Percentiles rank a stretch among this genome's conserved stretches.
phyloP scores from a whole-genome alignment of 2,329 filamentous ascomycete species.

The Cytospora leucostoma region DNA sequence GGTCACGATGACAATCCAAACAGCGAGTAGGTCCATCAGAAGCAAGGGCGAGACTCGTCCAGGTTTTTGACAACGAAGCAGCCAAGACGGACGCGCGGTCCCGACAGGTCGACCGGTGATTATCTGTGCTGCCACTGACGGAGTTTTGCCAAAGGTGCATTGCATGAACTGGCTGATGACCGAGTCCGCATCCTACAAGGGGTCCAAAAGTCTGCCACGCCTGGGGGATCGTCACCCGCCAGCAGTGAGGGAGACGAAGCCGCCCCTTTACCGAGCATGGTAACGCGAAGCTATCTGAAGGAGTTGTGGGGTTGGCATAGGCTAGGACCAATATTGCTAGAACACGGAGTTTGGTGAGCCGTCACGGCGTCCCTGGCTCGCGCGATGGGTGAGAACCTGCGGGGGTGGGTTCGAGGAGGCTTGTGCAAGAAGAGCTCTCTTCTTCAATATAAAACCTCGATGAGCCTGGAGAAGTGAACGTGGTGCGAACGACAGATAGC shows the following conservation, averaged over 20 bases:
- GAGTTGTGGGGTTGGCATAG: background rate
- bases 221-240: background rate
- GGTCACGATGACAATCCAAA: slow-evolving; percentile 12
- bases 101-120: slow-evolving; percentile 10
- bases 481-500: background rate
- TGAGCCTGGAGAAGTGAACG: background rate
- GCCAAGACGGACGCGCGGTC: background rate
- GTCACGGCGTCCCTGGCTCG: slow-evolving; percentile 8
- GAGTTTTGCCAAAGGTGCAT: slow-evolving; percentile 21
- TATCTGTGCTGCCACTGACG: background rate
- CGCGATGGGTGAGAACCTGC: slow-evolving; percentile 1
- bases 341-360: background rate
- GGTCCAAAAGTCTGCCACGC: background rate
- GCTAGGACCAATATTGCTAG: background rate
- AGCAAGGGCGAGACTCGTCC: background rate
- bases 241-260: background rate
- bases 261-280: background rate
- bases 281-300: background rate
- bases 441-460: slow-evolving; percentile 8
- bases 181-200: slow-evolving; percentile 1
- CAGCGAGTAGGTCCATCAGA: background rate
- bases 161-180: slow-evolving; percentile 12
- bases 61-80: background rate
- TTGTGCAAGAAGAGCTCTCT: slow-evolving; percentile 3
- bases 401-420: background rate